Conservation (phyloP, 2,329 filamentous ascomycete genomes). For the Sclerotinia subarctica region DNA sequence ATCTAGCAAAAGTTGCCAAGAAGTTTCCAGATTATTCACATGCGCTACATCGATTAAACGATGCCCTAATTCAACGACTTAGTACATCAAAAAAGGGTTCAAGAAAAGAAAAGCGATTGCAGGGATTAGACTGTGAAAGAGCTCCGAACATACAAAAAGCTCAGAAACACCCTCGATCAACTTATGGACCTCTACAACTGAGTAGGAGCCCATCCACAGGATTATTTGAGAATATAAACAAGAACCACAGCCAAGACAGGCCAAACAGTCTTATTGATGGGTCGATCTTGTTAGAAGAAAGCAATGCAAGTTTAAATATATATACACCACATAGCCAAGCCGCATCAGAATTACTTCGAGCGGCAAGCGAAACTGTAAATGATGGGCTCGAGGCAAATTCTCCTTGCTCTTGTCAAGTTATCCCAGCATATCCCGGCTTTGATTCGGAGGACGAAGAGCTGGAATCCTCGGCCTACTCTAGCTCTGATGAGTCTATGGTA, state of each 20-base stretch:
- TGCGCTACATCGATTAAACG: background rate
- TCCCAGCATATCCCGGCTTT: background rate
- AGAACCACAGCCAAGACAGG: background rate
- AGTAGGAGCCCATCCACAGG: background rate
- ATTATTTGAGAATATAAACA: background rate
- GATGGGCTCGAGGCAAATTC: background rate
- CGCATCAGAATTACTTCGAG: background rate
- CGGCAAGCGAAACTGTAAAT: background rate
- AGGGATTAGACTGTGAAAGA: background rate
- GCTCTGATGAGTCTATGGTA: background rate
- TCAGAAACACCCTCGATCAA: background rate
- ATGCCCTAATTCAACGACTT: background rate
- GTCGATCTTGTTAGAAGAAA: background rate
- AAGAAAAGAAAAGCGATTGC: background rate
- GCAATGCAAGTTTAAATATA: background rate
- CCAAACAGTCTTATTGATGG: background rate
- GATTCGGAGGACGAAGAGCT: background rate
- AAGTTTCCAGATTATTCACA: background rate
- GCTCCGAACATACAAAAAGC: background rate
- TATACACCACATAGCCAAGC: background rate
- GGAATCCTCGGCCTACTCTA: background rate
- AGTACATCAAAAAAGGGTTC: background rate
- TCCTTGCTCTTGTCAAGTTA: background rate
- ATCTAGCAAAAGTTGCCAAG: constrained; percentile 4
- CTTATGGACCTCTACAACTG: background rate